Conservation (phyloP, 345 rosid genomes). For the Zanthoxylum bungeanum region DNA sequence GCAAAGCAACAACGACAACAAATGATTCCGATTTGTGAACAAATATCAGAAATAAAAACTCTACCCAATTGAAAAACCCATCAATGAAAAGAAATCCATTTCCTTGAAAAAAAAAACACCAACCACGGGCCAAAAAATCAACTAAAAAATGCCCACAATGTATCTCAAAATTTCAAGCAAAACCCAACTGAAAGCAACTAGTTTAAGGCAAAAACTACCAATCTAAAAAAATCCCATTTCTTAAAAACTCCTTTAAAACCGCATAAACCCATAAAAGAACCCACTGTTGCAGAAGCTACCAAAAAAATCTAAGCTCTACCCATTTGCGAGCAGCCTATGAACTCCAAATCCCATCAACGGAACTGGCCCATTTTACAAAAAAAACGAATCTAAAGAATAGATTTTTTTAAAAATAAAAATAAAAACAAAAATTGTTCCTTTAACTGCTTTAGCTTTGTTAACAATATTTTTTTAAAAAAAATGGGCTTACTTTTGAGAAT, state of each 20-base stretch:
- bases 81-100: constrained; percentile 14
- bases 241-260: not conserved
- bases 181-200: constrained; percentile 18
- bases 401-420: not conserved
- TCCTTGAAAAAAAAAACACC: not conserved
- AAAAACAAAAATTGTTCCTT: not conserved
- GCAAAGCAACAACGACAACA: constrained; percentile 5
- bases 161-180: constrained; percentile 2
- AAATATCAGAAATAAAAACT: constrained; percentile 13
- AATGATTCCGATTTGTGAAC: constrained; percentile 1
- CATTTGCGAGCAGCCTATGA: not conserved
- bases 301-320: not conserved
- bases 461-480: not conserved
- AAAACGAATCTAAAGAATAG: not conserved
- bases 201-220: no score
- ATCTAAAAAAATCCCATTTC: not conserved
- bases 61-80: constrained; percentile 8
- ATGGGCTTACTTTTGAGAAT: constrained; percentile 1
- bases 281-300: not conserved
- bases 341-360: constrained; percentile 5
- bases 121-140: no score
- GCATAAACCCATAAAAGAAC: not conserved
- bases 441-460: not conserved
- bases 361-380: constrained; percentile 14
- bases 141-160: not conserved